phyloP scores from a whole-genome alignment of 371 early-diverging fungal species.

The Coemansia sp. region DNA sequence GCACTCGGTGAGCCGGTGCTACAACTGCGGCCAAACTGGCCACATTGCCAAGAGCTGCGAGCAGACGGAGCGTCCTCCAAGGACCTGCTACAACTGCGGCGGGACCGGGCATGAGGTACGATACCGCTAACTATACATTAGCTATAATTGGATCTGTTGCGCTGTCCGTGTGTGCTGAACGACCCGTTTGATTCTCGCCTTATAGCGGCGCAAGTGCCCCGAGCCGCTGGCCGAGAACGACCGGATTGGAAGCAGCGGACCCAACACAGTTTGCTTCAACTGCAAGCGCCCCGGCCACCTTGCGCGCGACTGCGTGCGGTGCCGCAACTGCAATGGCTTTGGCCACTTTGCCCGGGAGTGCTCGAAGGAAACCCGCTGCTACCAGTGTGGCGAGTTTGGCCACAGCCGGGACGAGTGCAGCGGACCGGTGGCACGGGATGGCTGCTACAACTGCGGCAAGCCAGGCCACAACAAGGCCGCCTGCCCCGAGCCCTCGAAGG shows the following conservation, averaged over 20 bases:
- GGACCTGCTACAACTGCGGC: constrained; percentile 58
- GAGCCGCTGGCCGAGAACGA: constrained; percentile 9
- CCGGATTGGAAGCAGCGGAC: constrained; percentile 13
- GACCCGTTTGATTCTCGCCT: neutral
- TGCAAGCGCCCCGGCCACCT: constrained; percentile 45
- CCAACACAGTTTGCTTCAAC: constrained; percentile 30
- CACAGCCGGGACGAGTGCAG: constrained; percentile 60
- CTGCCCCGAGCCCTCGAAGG: constrained; percentile 23
- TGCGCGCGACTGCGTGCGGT: constrained; percentile 43
- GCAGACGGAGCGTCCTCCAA: constrained; percentile 9
- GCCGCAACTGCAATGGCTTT: constrained; percentile 65
- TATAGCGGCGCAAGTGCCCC: constrained; percentile 40
- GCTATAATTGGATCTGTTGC: no score
- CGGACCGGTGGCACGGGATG: constrained; percentile 5
- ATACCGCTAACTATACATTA: no score
- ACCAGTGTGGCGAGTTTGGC: constrained; percentile 57
- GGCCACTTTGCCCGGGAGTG: constrained; percentile 62
- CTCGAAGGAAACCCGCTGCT: constrained; percentile 54
- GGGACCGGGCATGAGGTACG: constrained; percentile 57
- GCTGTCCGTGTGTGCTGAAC: neutral
- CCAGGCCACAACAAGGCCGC: constrained; percentile 38
- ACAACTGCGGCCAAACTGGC: constrained; percentile 63
- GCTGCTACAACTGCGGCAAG: constrained; percentile 59
- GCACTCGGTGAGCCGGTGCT: constrained; percentile 23
- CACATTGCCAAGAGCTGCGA: constrained; percentile 58